Conservation (phyloP, 2,329 filamentous ascomycete genomes). For the Ceratocystis variospora region DNA sequence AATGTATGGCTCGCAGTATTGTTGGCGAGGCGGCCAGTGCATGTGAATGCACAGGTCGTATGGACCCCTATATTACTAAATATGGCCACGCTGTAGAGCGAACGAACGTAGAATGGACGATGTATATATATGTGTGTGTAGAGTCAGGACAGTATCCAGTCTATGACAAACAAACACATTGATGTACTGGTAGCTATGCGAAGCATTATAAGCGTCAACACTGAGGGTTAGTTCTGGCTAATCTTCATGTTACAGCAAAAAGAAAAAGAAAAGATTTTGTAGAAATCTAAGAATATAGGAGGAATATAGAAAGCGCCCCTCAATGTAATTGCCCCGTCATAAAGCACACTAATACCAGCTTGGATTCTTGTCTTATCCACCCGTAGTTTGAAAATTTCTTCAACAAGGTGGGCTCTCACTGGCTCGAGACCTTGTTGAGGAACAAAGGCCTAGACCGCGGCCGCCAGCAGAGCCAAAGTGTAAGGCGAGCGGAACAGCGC, state of each 20-base stretch:
- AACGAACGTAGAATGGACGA: too few species aligned
- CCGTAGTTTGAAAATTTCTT: conserved; percentile 15
- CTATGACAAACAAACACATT: too few species aligned
- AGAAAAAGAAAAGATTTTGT: too few species aligned
- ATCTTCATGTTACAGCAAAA: too few species aligned
- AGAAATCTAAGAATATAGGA: background rate
- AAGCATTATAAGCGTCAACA: too few species aligned
- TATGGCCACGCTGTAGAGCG: background rate
- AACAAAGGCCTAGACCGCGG: background rate
- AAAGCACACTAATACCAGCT: background rate
- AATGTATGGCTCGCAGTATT: background rate
- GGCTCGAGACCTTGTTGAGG: background rate
- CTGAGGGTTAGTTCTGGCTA: too few species aligned
- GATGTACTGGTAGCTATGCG: too few species aligned
- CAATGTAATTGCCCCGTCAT: background rate
- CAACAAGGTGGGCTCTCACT: conserved; percentile 13
- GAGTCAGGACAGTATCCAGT: too few species aligned
- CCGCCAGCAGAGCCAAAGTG: background rate
- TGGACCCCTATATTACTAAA: background rate
- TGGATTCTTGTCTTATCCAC: conserved; percentile 4
- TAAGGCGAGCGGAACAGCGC: background rate
- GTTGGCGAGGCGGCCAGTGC: background rate
- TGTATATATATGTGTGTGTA: background rate
- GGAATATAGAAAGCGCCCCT: background rate
- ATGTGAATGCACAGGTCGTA: background rate